Evolutionary conservation across 768 basidiomycete species (phyloP).

Genomic region (Mrakia gelida): DNA sequence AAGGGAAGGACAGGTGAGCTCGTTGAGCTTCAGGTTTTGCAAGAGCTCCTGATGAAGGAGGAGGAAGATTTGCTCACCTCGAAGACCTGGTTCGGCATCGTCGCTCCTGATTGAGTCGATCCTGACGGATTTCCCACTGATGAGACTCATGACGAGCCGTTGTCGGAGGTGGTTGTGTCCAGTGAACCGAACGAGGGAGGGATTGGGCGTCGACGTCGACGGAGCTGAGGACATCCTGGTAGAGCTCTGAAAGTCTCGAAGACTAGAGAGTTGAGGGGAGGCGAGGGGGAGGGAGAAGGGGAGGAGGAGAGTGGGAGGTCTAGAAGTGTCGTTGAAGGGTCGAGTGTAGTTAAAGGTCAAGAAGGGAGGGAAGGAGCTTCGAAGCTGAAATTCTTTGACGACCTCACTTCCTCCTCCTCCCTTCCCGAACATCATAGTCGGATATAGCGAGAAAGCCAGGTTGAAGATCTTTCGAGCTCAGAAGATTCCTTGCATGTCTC

Average conservation of each 20-base stretch:
- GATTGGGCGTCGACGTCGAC: slow-evolving; percentile 8
- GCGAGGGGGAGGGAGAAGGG: neutral
- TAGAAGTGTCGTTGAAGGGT: neutral
- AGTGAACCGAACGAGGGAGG: slow-evolving; percentile 39
- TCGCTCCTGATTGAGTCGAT: slow-evolving; percentile 84
- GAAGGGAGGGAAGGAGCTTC: no score
- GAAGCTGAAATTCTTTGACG: no score
- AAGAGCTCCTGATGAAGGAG: neutral
- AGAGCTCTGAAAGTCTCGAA: neutral
- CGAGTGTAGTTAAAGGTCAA: no score
- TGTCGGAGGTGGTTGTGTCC: slow-evolving; percentile 79
- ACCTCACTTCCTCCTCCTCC: no score
- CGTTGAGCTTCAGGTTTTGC: neutral
- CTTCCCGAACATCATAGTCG: no score
- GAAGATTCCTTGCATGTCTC: no score
- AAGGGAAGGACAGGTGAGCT: neutral
- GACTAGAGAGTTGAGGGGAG: neutral
- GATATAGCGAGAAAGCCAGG: no score
- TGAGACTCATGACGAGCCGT: slow-evolving; percentile 78
- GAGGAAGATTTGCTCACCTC: slow-evolving; percentile 52
- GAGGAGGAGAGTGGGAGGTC: neutral
- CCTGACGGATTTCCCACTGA: slow-evolving; percentile 77
- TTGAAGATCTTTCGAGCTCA: no score
- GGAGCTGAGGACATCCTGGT: neutral
- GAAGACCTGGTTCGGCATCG: slow-evolving; percentile 91